phyloP scores from a whole-genome alignment of 139 green algal species.

The Edaphochlamys debaryana region DNA sequence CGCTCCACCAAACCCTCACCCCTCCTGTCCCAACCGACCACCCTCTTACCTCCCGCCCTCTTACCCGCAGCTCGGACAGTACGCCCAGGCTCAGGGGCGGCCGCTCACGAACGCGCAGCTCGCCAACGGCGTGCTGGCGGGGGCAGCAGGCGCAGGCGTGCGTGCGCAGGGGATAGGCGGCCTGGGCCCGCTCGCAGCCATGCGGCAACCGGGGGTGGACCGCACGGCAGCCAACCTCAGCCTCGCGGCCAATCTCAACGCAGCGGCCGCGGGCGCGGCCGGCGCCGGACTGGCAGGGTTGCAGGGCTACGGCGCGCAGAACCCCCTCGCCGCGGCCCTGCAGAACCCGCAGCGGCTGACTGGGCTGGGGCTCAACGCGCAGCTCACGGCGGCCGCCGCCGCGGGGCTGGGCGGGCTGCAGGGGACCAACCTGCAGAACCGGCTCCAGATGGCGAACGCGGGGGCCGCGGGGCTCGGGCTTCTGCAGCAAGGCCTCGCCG shows the following conservation, averaged over 20 bases:
- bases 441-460: slow-evolving; percentile 38
- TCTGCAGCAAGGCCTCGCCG: slow-evolving; percentile 33
- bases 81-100: slow-evolving; percentile 31
- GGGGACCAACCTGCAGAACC: slow-evolving; percentile 31
- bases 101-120: slow-evolving; percentile 22
- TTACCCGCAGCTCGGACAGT: slow-evolving; percentile 29
- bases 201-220: slow-evolving; percentile 27
- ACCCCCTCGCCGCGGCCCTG: slow-evolving; percentile 36
- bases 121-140: slow-evolving; percentile 30
- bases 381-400: slow-evolving; percentile 28
- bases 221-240: slow-evolving; percentile 15
- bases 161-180: slow-evolving; percentile 22
- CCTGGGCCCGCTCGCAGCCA: slow-evolving; percentile 11
- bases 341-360: slow-evolving; percentile 28
- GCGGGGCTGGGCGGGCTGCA: not conserved
- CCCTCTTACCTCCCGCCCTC: not conserved
- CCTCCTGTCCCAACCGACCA: too few species aligned
- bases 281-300: slow-evolving; percentile 20
- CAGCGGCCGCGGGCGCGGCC: slow-evolving; percentile 4
- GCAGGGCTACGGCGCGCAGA: slow-evolving; percentile 42
- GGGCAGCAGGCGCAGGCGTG: slow-evolving; percentile 16
- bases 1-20: too few species aligned
- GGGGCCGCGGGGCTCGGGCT: slow-evolving; percentile 26
- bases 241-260: slow-evolving; percentile 33
- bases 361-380: slow-evolving; percentile 28